A percentile compares a stretch with the other conserved stretches of the same genome.
These are phyloP conservation scores for Malus orientalis DNA, from an alignment of 306 rosid species.

Conservation along the genomic window DNA sequence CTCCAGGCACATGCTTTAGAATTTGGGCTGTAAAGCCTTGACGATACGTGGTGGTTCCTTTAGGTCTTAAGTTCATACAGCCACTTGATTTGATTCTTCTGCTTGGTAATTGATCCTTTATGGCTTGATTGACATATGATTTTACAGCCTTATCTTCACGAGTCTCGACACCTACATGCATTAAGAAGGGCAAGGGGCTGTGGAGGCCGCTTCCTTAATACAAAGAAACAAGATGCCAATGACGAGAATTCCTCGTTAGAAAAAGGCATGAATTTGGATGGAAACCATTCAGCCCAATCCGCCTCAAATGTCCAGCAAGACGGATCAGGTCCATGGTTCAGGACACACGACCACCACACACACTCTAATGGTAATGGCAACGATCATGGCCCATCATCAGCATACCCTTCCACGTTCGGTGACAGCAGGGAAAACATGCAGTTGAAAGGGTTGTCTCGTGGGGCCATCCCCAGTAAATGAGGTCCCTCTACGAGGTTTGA, in stretches of 20 bases:
- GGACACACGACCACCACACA: slow-evolving; percentile 19
- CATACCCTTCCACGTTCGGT: slow-evolving; percentile 28
- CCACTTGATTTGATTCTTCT: not conserved
- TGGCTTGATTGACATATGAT: not conserved
- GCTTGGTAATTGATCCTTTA: not conserved
- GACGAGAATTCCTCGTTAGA: slow-evolving; percentile 20
- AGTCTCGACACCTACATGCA: slow-evolving; percentile 82
- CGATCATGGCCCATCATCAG: slow-evolving; percentile 25
- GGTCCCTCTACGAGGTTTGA: slow-evolving; percentile 15
- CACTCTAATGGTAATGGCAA: slow-evolving; percentile 24
- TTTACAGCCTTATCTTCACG: slow-evolving; percentile 84
- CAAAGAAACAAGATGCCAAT: slow-evolving; percentile 41
- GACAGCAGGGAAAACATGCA: slow-evolving; percentile 32
- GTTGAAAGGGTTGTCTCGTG: slow-evolving; percentile 36
- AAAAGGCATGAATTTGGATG: slow-evolving; percentile 16
- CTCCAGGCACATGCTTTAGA: not conserved
- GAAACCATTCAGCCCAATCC: slow-evolving; percentile 23
- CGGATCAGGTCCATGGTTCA: slow-evolving; percentile 20
- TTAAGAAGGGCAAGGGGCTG: slow-evolving; percentile 85
- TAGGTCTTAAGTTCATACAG: not conserved
- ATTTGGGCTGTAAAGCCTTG: not conserved
- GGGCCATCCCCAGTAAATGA: slow-evolving; percentile 43
- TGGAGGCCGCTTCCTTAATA: slow-evolving; percentile 84
- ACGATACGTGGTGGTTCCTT: not conserved
- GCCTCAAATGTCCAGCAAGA: slow-evolving; percentile 22